These are phyloP conservation scores for Solanum hybrid DNA, from an alignment of 305 asterid genomes.

Conservation along the genomic window DNA sequence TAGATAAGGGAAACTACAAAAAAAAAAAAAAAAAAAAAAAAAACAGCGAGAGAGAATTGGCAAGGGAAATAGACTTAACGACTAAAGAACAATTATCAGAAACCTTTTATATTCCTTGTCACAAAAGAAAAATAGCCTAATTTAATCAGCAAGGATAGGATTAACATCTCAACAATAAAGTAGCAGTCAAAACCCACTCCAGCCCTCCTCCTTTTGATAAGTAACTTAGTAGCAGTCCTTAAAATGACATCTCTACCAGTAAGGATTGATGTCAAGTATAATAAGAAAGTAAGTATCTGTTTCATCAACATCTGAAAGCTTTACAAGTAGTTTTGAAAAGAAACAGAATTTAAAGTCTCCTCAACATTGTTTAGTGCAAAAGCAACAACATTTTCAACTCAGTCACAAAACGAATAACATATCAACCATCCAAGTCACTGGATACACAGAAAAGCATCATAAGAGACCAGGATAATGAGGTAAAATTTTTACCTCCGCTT, in stretches of 20 bases:
- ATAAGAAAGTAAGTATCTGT: not conserved
- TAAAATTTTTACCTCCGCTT: conserved; percentile 59
- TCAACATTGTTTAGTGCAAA: not conserved
- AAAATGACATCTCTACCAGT: not conserved
- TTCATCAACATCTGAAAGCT: not conserved
- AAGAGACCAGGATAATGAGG: not conserved
- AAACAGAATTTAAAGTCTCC: not conserved
- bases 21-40: no score
- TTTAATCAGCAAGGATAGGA: not conserved
- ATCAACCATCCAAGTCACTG: conserved; percentile 1
- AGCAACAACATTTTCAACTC: not conserved
- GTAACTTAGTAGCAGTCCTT: not conserved
- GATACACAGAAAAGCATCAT: not conserved
- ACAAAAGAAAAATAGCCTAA: not conserved
- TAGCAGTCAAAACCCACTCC: not conserved
- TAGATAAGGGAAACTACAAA: not conserved
- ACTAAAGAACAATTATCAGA: not conserved
- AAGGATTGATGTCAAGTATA: not conserved
- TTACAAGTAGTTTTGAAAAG: not conserved
- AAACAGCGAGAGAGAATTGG: not conserved
- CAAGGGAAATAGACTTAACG: not conserved
- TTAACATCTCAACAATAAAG: not conserved
- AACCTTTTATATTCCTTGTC: not conserved
- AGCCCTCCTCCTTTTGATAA: not conserved
- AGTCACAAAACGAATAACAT: not conserved